Conservation (phyloP, 441 rosid genomes). For the Erodium moschatum region DNA sequence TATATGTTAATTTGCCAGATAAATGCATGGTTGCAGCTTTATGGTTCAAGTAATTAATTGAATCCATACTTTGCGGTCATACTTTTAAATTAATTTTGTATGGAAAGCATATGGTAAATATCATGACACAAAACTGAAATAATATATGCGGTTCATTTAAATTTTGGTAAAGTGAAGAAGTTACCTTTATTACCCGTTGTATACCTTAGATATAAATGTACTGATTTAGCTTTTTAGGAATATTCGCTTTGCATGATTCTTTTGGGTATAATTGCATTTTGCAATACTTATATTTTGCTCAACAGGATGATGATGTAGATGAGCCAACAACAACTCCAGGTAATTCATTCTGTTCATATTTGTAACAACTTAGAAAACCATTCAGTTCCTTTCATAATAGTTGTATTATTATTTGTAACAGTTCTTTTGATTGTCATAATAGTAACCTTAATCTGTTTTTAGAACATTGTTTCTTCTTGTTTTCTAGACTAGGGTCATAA, state of each 20-base stretch:
- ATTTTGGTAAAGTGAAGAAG: background rate
- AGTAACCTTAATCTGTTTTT: conserved; percentile 13
- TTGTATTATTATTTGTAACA: background rate
- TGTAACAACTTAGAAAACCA: background rate
- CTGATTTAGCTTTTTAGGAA: background rate
- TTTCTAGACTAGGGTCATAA: conserved; percentile 12
- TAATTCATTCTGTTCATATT: conserved; percentile 17
- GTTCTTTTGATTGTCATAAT: background rate
- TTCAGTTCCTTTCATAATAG: conserved; percentile 3
- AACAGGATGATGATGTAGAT: conserved; percentile 50
- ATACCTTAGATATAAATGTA: background rate
- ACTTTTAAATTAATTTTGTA: background rate
- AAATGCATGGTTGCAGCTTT: background rate
- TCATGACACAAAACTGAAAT: conserved; percentile 4
- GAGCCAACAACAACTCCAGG: conserved; percentile 45
- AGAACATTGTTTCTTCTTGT: conserved; percentile 9
- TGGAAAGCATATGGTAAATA: background rate
- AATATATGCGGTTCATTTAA: background rate
- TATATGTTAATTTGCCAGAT: background rate
- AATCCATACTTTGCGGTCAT: background rate
- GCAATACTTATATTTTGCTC: conserved; percentile 12
- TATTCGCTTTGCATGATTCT: background rate
- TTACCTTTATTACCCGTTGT: background rate
- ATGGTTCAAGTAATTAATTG: background rate
- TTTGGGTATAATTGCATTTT: background rate